Conservation (phyloP, 768 basidiomycete species). For the Crassisporium funariophilum region DNA sequence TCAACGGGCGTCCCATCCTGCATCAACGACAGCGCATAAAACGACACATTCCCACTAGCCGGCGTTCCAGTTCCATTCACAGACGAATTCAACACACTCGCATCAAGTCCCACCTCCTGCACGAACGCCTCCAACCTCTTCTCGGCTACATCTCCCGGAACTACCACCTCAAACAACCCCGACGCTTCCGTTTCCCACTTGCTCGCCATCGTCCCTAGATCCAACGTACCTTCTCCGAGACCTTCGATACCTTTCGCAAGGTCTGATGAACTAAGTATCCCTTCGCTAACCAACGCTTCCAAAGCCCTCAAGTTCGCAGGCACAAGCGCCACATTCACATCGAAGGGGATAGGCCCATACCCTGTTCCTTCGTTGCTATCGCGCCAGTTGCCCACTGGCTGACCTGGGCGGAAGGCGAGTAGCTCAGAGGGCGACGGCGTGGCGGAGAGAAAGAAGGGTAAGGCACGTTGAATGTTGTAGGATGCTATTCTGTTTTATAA, state of each 20-base stretch:
- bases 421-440: constrained; percentile 30
- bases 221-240: neutral
- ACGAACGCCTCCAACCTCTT: constrained; percentile 38
- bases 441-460: constrained; percentile 35
- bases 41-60: constrained; percentile 26
- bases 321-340: constrained; percentile 44
- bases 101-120: constrained; percentile 32
- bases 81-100: constrained; percentile 20
- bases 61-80: constrained; percentile 9
- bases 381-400: constrained; percentile 48
- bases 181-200: constrained; percentile 40
- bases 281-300: constrained; percentile 27
- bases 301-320: constrained; percentile 43
- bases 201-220: constrained; percentile 24
- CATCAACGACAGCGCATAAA: constrained; percentile 43
- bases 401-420: constrained; percentile 38
- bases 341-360: constrained; percentile 45
- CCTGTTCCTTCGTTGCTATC: constrained; percentile 45
- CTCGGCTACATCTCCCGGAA: constrained; percentile 30
- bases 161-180: constrained; percentile 38
- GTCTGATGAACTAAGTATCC: constrained; percentile 20
- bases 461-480: constrained; percentile 40
- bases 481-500: constrained; percentile 32
- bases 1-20: constrained; percentile 41
- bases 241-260: constrained; percentile 12